Evolutionary conservation across 2,329 filamentous ascomycete species (phyloP), one percentile per base, ranked within the genome.

Genomic region (Aspergillus brasiliensis): DNA sequence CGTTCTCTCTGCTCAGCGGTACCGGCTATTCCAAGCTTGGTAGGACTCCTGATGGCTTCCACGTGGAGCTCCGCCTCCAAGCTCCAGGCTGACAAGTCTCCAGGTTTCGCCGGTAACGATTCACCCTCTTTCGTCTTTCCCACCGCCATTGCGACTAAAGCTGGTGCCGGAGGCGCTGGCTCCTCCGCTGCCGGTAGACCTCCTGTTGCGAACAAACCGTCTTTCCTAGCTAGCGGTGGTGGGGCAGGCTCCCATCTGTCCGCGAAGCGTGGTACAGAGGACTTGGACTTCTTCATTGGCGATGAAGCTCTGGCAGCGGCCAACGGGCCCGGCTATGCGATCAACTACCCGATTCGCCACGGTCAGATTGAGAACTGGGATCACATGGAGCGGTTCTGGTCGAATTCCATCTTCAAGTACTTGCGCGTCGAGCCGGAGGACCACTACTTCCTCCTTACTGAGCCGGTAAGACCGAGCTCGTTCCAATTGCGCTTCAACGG

Each of bases 341-440:
- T 99, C 76, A 92, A 98, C 80, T 99, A 98, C 78, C 95, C 95
- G 59, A 98, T 99, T 71, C 88, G 95, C 66, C 95, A 99, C 75
- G 95, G 95, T 51, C 95, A 99, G 82, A 91, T 99, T 78, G 95
- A 99, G 82, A 98, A 99, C 76, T 99, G 95, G 95, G 95, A 99
- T 80, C 91, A 97, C 73, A 99, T 99, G 95, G 95, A 99, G 79
- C 89, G 95, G 65, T 99, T 98, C 82, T 99, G 95, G 95, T 98
- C 96, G 68, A 98, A 98, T 82, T 99, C 95, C 65, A 99, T 99
- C 81, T 99, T 99, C 87, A 99, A 99, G 78, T 99, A 99, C 75
- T 86, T 99, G 56, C 88, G 95, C 71, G 95, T 99, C 68, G 95
- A 99, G 80, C 95, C 95, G 28, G 95, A 99, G 81, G 95, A 99